phyloP scores from a whole-genome alignment of 2,329 filamentous ascomycete species.

The Gyromitra esculenta region DNA sequence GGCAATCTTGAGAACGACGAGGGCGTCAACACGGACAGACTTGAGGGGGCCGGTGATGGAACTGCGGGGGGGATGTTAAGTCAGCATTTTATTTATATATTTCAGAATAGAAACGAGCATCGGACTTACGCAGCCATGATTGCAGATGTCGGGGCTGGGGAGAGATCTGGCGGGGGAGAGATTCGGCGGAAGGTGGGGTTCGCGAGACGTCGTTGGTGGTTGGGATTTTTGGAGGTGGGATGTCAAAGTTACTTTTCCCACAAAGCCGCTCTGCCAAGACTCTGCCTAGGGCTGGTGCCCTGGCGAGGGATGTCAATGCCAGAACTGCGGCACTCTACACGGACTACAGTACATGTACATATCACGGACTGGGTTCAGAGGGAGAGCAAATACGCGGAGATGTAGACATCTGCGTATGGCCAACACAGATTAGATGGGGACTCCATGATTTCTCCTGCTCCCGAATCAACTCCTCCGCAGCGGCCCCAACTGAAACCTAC shows the following conservation, averaged over 20 bases:
- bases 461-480: background rate
- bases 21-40: slow-evolving; percentile 91
- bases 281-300: slow-evolving; percentile 48
- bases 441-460: no score
- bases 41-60: slow-evolving; percentile 75
- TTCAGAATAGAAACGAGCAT: no score
- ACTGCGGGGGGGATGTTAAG: background rate
- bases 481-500: background rate
- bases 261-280: slow-evolving; percentile 51
- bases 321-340: background rate
- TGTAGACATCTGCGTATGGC: no score
- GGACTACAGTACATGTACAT: background rate
- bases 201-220: slow-evolving; percentile 15
- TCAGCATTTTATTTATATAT: background rate
- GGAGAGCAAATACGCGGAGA: no score
- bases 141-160: slow-evolving; percentile 8
- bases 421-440: no score
- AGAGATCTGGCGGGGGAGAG: slow-evolving; percentile 54
- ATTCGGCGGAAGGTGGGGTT: slow-evolving; percentile 54
- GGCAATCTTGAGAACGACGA: slow-evolving; percentile 71
- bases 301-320: background rate
- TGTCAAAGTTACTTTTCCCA: slow-evolving; percentile 46
- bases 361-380: background rate
- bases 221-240: slow-evolving; percentile 43
- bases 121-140: slow-evolving; percentile 41